Conservation (phyloP, 2,329 filamentous ascomycete species). For the Cadophora malorum region DNA sequence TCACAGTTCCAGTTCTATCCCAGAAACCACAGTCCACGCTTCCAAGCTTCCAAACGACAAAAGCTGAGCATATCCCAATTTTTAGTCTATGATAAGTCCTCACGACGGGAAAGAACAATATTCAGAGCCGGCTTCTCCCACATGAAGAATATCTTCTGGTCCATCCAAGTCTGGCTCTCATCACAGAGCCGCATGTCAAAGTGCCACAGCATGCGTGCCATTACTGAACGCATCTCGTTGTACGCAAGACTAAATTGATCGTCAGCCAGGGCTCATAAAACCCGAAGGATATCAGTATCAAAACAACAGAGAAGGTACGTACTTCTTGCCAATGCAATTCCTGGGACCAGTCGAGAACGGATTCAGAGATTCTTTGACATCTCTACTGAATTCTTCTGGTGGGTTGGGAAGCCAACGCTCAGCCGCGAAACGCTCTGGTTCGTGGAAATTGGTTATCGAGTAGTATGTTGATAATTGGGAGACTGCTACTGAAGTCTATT, state of each 20-base stretch:
- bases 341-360: conserved; percentile 29
- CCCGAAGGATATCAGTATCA: background rate
- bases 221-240: conserved; percentile 33
- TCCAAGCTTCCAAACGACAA: too few relatives aligned
- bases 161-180: conserved; percentile 9
- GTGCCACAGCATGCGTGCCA: conserved; percentile 37
- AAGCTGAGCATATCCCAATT: background rate
- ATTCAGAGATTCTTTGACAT: conserved; percentile 29
- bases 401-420: conserved; percentile 46
- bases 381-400: conserved; percentile 22
- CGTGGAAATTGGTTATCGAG: conserved; percentile 27
- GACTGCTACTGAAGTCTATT: conserved; percentile 16
- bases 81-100: background rate
- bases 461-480: conserved; percentile 16
- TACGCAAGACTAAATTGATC: conserved; percentile 25
- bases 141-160: conserved; percentile 22
- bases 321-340: conserved; percentile 35
- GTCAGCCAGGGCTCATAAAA: background rate
- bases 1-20: too few relatives aligned
- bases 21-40: background rate
- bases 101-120: conserved; percentile 1
- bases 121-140: conserved; percentile 26
- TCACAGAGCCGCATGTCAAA: conserved; percentile 34
- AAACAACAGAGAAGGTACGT: background rate
- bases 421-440: conserved; percentile 40